phyloP scores from a whole-genome alignment of 1,284 basidiomycete genomes.

The Ceratobasidium sp. region DNA sequence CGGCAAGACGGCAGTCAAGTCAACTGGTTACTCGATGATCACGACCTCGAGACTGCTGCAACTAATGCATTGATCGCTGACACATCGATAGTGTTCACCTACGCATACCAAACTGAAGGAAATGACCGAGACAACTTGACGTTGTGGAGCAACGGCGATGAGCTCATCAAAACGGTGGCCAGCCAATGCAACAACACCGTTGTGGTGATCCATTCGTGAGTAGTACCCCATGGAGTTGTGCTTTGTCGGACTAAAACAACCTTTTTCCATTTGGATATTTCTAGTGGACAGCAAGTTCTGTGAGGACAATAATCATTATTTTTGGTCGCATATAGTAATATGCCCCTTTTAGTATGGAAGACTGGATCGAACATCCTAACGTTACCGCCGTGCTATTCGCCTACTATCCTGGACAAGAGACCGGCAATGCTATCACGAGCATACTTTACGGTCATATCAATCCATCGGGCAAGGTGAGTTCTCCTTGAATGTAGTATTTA shows the following conservation, averaged over 20 bases:
- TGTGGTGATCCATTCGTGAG: conserved; percentile 65
- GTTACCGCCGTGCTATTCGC: conserved; percentile 57
- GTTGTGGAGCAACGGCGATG: conserved; percentile 67
- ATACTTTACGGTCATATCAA: conserved; percentile 78
- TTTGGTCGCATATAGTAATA: neutral
- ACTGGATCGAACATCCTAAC: conserved; percentile 73
- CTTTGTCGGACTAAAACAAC: neutral
- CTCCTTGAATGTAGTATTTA: conserved; percentile 71
- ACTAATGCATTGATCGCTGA: conserved; percentile 53
- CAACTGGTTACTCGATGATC: conserved; percentile 61
- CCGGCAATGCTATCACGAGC: conserved; percentile 75
- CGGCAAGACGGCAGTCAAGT: conserved; percentile 58
- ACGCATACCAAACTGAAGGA: conserved; percentile 59
- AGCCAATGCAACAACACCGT: conserved; percentile 60
- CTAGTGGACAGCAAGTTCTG: conserved; percentile 35
- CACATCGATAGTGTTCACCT: conserved; percentile 60
- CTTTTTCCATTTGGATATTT: conserved; percentile 49
- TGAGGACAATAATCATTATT: conserved; percentile 49
- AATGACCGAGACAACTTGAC: conserved; percentile 61
- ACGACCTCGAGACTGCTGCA: conserved; percentile 53
- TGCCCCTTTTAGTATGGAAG: conserved; percentile 67
- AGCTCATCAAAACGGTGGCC: conserved; percentile 54
- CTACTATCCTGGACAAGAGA: conserved; percentile 60
- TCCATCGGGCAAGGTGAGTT: conserved; percentile 79
- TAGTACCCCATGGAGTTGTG: conserved; percentile 42